Base-by-base conservation (phyloP, 192 early-diverging fungal species). In the Backusella psychrophila region DNA sequence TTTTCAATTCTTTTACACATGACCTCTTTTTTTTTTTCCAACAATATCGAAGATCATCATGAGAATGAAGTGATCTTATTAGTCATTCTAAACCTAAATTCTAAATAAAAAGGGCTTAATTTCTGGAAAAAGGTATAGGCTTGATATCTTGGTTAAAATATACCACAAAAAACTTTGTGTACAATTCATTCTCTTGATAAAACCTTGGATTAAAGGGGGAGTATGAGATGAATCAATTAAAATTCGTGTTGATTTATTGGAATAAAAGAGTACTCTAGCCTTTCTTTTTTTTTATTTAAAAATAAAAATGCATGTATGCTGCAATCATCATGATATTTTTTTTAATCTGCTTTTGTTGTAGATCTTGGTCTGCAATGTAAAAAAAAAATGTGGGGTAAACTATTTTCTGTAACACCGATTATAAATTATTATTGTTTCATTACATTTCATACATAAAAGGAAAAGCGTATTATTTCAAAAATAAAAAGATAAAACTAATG, bases 341-440 rank as follows among this genome's bases (percentile, higher is more conserved):
- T 39, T 39, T 39, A 39, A 39, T 39, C 11, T 39, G 9, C 3
- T 39, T 38, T 38, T 38, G 36, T 38, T 38, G 38, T 38, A 38
- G 38, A 38, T 38, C 38, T 38, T 38, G 38, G 38, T 38, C 38
- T 8, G 8, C 38, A 19, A 44, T 0, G 14, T 14, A 53, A 59
- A 59, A 59, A 59, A 59, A 59, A 23, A 59, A 59, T 56, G 53
- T 56, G 53, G 53, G 53, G 53, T 56, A 56, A 56, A 15, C 44
- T 21, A 56, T 26, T 56, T 56, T 23, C 21, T 56, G 53, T 56
- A 7, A 23, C 21, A 56, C 53, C 21, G 21, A 23, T 56, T 23
- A 7, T 56, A 56, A 56, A 56, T 56, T 56, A 9, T 33, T 33
- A 33, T 53, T 53, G 49, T 23, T 53, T 53, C 49, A 53, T 53